Base-by-base conservation (phyloP, 2,329 filamentous ascomycete species). In the Colletotrichum shisoi region DNA sequence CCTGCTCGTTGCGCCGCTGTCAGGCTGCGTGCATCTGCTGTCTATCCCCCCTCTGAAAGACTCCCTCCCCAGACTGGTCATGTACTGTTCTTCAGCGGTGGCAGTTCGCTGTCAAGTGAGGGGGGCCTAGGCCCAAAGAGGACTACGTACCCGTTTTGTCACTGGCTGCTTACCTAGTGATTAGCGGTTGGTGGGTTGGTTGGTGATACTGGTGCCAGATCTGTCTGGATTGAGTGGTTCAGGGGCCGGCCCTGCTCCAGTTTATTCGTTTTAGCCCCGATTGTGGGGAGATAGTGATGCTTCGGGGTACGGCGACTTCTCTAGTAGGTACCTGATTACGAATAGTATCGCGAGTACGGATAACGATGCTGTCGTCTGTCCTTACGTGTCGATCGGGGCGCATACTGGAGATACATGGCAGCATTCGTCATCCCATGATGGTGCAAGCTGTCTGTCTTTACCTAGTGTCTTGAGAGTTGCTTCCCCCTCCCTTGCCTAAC, bases 181-280 rank as follows among this genome's bases (percentile, higher is more conserved):
- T 27, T 27, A 5, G 24, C 24, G 4, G 24, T 31, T 31, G 27
- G 27, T 31, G 27, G 27, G 27, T 7, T 31, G 7, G 31, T 9
- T 24, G 27, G 31, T 57, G 53, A 39, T 37, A 31, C 13, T 44
- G 40, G 57, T 44, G 64, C 48, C 42, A 63, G 58, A 46, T 63
- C 60, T 63, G 64, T 54, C 53, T 62, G 54, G 42, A 45, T 40
- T 57, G 45, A 3, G 27, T 4, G 27, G 51, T 17, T 45, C 27
- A 19, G 12, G 53, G 21, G 49, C 3, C 15, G 17, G n/a, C 48
- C n/a, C 40, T 34, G 40, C 40, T 52, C 56, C 48, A 46, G 19
- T 45, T 56, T 57, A 45, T 49, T 66, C 49, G 59, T 63, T 63
- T 63, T 67, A 67, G 59, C 63, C 49, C 52, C 34, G 15, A 65